Conservation (phyloP, 2,329 filamentous ascomycete species). For the Alternaria longipes region DNA sequence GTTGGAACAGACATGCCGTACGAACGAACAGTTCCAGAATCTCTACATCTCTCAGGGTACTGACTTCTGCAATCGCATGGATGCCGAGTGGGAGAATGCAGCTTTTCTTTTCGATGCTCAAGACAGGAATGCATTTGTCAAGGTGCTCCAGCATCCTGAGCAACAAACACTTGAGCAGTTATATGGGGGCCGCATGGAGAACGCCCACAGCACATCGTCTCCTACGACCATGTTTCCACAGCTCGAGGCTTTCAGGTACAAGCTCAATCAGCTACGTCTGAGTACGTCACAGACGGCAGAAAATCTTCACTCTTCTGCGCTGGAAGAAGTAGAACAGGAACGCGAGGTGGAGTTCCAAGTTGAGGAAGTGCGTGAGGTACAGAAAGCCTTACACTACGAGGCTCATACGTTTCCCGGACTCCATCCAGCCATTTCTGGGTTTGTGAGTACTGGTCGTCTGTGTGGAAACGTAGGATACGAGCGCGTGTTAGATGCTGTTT, state of each 20-base stretch:
- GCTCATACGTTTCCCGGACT: slow-evolving; percentile 59
- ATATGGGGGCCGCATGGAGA: too few species aligned
- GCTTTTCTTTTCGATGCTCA: slow-evolving; percentile 50
- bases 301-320: slow-evolving; percentile 53
- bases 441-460: too few species aligned
- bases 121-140: slow-evolving; percentile 54
- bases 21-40: slow-evolving; percentile 60
- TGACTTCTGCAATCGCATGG: slow-evolving; percentile 66
- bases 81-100: slow-evolving; percentile 57
- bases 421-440: too few species aligned
- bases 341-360: slow-evolving; percentile 67
- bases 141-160: slow-evolving; percentile 60
- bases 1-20: slow-evolving; percentile 67
- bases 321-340: slow-evolving; percentile 67
- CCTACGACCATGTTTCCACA: too few species aligned
- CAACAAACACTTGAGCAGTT: slow-evolving; percentile 63
- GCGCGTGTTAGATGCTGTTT: too few species aligned
- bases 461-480: too few species aligned
- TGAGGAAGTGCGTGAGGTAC: slow-evolving; percentile 63
- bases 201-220: too few species aligned
- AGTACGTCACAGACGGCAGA: slow-evolving; percentile 37
- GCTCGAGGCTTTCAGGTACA: too few species aligned
- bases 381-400: slow-evolving; percentile 55
- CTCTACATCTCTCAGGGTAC: slow-evolving; percentile 67
- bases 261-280: too few species aligned